These are phyloP conservation scores for Cercospora sesami DNA, from an alignment of 2,329 filamentous ascomycete species.

Conservation along the genomic window DNA sequence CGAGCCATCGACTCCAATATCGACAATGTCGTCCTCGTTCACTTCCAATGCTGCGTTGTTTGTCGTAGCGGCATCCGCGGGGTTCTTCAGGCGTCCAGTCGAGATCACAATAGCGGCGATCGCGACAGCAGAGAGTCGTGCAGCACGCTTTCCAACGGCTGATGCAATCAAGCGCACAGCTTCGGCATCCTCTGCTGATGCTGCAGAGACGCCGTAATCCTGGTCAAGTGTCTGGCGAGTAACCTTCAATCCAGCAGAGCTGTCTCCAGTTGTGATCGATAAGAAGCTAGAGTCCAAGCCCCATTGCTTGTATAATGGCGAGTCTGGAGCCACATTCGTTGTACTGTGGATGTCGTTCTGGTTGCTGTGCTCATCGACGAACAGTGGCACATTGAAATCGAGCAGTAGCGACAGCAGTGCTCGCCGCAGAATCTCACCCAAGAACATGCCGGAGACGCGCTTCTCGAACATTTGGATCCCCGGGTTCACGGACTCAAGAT, in stretches of 20 bases:
- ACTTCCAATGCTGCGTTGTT: conserved; percentile 37
- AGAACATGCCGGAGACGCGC: conserved; percentile 95
- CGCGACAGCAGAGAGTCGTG: conserved; percentile 81
- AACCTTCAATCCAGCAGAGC: conserved; percentile 67
- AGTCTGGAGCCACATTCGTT: conserved; percentile 65
- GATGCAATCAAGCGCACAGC: conserved; percentile 81
- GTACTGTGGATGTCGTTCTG: conserved; percentile 68
- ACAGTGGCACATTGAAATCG: conserved; percentile 66
- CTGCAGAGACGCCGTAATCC: conserved; percentile 71
- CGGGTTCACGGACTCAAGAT: conserved; percentile 80
- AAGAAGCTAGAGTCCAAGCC: conserved; percentile 89
- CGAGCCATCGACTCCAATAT: conserved; percentile 92
- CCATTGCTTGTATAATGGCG: conserved; percentile 75
- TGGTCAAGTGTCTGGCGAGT: conserved; percentile 77
- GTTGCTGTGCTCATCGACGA: conserved; percentile 72
- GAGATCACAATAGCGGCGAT: conserved; percentile 82
- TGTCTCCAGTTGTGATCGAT: conserved; percentile 81
- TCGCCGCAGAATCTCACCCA: conserved; percentile 87
- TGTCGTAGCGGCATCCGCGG: conserved; percentile 36
- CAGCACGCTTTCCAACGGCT: conserved; percentile 84
- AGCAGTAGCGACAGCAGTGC: conserved; percentile 72
- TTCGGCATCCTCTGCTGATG: conserved; percentile 79
- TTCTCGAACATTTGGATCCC: conserved; percentile 99
- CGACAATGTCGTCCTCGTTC: conserved; percentile 68
- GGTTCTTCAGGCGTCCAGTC: conserved; percentile 66